Percentiles rank a stretch among this genome's conserved stretches.
These are phyloP conservation scores for Teunomyces kruisii DNA, from an alignment of 805 yeast species.

Conservation along the genomic window DNA sequence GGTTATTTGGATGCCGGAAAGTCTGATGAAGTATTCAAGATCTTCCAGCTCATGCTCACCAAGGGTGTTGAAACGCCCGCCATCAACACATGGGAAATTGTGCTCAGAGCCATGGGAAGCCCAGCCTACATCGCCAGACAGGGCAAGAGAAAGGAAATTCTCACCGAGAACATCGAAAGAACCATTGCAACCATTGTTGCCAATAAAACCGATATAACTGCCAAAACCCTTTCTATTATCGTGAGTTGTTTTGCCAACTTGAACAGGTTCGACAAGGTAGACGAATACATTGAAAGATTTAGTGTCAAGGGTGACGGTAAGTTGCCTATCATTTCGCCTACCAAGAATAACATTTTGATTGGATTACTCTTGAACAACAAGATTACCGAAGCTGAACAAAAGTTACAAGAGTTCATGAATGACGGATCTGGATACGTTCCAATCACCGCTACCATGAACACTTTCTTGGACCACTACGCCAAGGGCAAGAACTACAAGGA, in stretches of 20 bases:
- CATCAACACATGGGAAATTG: conserved; percentile 56
- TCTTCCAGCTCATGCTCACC: conserved; percentile 51
- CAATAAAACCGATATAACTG: conserved; percentile 35
- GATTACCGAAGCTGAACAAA: conserved; percentile 45
- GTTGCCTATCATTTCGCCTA: conserved; percentile 33
- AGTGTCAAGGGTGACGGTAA: conserved; percentile 17
- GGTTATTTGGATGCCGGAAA: conserved; percentile 38
- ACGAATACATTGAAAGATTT: conserved; percentile 34
- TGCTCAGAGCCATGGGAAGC: conserved; percentile 50
- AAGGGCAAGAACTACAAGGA: conserved; percentile 45
- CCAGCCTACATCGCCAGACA: conserved; percentile 27
- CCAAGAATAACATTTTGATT: conserved; percentile 46
- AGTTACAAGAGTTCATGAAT: conserved; percentile 36
- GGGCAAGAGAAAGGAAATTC: conserved; percentile 22
- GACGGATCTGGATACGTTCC: conserved; percentile 41
- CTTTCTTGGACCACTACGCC: conserved; percentile 44
- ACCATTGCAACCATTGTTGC: conserved; percentile 30
- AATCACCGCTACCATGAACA: conserved; percentile 51
- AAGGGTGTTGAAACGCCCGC: conserved; percentile 40
- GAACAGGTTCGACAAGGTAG: conserved; percentile 42
- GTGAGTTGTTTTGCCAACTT: conserved; percentile 46
- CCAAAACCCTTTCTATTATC: conserved; percentile 48
- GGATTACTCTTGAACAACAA: conserved; percentile 43
- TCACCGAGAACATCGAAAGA: conserved; percentile 22
- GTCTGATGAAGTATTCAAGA: conserved; percentile 36